Base-by-base conservation (phyloP, 257 asterid genomes). In the Solanum ahanhuiri region DNA sequence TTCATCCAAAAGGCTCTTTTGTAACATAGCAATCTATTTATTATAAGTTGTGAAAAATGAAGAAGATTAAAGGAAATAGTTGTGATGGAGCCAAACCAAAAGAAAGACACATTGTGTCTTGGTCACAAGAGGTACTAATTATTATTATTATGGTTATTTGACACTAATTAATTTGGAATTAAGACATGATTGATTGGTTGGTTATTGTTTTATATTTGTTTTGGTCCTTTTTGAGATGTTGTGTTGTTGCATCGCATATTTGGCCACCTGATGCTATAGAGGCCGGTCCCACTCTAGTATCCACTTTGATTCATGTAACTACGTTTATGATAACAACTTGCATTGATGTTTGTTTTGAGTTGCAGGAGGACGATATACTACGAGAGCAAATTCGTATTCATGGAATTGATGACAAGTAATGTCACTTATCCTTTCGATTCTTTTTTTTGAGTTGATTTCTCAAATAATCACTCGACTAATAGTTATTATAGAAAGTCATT, bases 311-410 rank as follows among this genome's bases (percentile, higher is more conserved):
- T 45, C 17, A 45, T 45, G 54, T 17, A 11, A 14, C 54, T 45
- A 45, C 5, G 4, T 41, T 1, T 0, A 33, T 33, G 34, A 4
- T 33, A 33, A 33, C 34, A 4, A 33, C 5, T 11, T 34, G 7
- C 4, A 15, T 51, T 81, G 67, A 45, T 51, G 39, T 39, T 92
- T 58, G 86, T 79, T 58, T 43, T 87, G 86, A 17, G 85, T 92
- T 66, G 86, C 93, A 96, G 99, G 98, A 96, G 90, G 99, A 96
- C 85, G 99, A 95, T 92, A 93, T 95, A 90, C 90, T 96, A 75
- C 86, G 98, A 87, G 98, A 96, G 94, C 98, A 96, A 88, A 96
- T 96, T 87, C 87, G 96, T 57, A 86, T 88, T 3, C 94, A 93
- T 89, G 98, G 99, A 88, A 94, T 95, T 41, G 48, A 43, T 90